Evolutionary conservation across 2,329 filamentous ascomycete species (phyloP), one percentile per base, ranked within the genome.

Genomic region (Plectosphaerella plurivora): DNA sequence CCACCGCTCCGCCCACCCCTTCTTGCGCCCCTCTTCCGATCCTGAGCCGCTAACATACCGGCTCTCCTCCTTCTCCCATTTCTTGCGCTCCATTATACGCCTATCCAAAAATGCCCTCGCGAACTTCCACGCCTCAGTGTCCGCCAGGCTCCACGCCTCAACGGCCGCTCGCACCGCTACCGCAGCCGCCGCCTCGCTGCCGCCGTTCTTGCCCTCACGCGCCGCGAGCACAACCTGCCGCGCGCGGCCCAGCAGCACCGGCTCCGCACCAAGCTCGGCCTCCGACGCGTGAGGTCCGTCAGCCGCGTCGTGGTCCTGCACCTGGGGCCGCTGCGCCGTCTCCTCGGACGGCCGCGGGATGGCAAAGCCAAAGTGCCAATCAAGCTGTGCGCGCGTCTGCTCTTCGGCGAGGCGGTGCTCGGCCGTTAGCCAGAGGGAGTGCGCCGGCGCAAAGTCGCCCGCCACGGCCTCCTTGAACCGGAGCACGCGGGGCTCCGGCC

Each of bases 361-460:
- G 14, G 78, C 75, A 68, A 97, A 97, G 51, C 93, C 94, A 65
- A 97, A 90, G 59, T 87, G 81, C 91, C 91, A 97, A 64, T 93
- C 87, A 3, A 96, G 74, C 58, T 94, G 88, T n/a, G 79, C 68
- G 4, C 87, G 83, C 9, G 86, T 71, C n/a, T 73, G 70, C 58
- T 94, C 88, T n/a, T 79, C 68, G 3, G 87, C 83, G 8, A 86
- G 71, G 15, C 73, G 71, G 44, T 74, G 72, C 62, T 87, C 82
- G n/a, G 89, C 88, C 0, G 86, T 87, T 18, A 96, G 74, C 92
- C 92, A 97, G 18, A 97, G 74, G 0, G 86, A 85, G 59, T 83
- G 84, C 0, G 83, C 75, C 1, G 78, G 72, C 15, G 81, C 81
- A 53, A 79, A 78, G 14, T 87, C 81, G 15, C 84, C 82, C 3